phyloP scores from a whole-genome alignment of 257 asterid genomes.

The Plantago elongata region DNA sequence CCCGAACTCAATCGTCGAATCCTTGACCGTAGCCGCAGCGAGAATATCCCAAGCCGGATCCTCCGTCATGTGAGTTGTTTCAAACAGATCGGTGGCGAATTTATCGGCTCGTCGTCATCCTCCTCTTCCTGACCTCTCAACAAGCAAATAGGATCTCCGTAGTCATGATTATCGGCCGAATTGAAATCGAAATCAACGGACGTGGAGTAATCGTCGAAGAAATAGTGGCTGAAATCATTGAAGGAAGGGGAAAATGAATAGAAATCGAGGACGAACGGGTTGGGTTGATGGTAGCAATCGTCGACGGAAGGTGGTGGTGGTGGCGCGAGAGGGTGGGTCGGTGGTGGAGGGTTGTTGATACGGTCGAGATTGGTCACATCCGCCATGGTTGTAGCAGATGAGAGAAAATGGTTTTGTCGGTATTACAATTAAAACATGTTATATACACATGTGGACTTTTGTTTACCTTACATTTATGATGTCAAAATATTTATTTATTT shows the following conservation, averaged over 20 bases:
- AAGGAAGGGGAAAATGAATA: slow-evolving; percentile 50
- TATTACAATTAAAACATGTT: too few species aligned
- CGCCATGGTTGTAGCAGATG: too few species aligned
- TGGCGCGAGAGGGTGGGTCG: too few species aligned
- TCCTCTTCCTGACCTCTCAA: slow-evolving; percentile 24
- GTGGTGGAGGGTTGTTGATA: too few species aligned
- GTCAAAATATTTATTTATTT: too few species aligned
- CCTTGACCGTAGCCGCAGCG: slow-evolving; percentile 38
- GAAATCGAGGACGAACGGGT: slow-evolving; percentile 40
- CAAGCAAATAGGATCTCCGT: slow-evolving; percentile 44
- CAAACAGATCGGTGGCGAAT: slow-evolving; percentile 74
- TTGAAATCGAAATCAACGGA: slow-evolving; percentile 37
- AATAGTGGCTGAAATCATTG: slow-evolving; percentile 29
- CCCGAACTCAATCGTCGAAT: slow-evolving; percentile 40
- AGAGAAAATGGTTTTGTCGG: too few species aligned
- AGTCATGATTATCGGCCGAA: slow-evolving; percentile 29
- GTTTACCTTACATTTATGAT: too few species aligned
- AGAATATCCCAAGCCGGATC: slow-evolving; percentile 30
- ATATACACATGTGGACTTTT: too few species aligned
- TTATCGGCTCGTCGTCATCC: slow-evolving; percentile 62
- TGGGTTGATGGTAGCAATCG: slow-evolving; percentile 21
- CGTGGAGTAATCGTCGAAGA: slow-evolving; percentile 37
- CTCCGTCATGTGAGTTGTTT: slow-evolving; percentile 29
- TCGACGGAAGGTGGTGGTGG: slow-evolving; percentile 22
- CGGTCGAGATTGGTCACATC: too few species aligned